phyloP scores from a whole-genome alignment of 495 filamentous ascomycete genomes.

The Penicillium cataractarum region DNA sequence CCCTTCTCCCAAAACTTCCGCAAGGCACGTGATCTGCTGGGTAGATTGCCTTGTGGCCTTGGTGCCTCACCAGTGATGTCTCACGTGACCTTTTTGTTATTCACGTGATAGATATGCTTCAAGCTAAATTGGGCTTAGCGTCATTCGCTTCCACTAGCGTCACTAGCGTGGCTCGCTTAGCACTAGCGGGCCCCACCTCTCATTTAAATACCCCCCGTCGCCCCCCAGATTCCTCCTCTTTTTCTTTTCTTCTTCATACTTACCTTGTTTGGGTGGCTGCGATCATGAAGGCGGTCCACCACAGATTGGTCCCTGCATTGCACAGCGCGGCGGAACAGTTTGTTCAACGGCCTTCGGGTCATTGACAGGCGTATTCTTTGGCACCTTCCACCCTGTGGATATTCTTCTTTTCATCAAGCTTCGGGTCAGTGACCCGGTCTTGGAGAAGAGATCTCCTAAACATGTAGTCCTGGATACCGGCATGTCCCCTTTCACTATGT shows the following conservation, averaged over 20 bases:
- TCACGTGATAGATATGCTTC: too few relatives aligned
- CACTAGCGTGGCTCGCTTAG: slow-evolving; percentile 41
- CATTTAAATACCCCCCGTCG: slow-evolving; percentile 33
- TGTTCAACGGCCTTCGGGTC: slow-evolving; percentile 71
- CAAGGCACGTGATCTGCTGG: slow-evolving; percentile 37
- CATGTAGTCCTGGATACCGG: too few relatives aligned
- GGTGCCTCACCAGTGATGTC: slow-evolving; percentile 1
- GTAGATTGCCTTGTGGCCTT: neutral
- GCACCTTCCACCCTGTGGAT: slow-evolving; percentile 50
- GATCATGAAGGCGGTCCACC: slow-evolving; percentile 64
- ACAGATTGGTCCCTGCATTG: slow-evolving; percentile 73
- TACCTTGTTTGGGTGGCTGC: slow-evolving; percentile 69
- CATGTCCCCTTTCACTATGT: too few relatives aligned
- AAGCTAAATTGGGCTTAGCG: too few relatives aligned
- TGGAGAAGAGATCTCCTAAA: slow-evolving; percentile 60
- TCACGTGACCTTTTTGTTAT: neutral
- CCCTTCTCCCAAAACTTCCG: slow-evolving; percentile 42
- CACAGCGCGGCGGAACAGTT: slow-evolving; percentile 71
- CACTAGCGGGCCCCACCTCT: too few relatives aligned
- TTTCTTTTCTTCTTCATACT: slow-evolving; percentile 68
- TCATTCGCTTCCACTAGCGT: too few relatives aligned
- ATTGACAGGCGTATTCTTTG: slow-evolving; percentile 77
- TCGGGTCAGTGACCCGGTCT: slow-evolving; percentile 45
- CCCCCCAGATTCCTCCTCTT: slow-evolving; percentile 34
- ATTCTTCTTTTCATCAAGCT: slow-evolving; percentile 60